Conservation (phyloP, 495 filamentous ascomycete species). For the Neurospora sp. region DNA sequence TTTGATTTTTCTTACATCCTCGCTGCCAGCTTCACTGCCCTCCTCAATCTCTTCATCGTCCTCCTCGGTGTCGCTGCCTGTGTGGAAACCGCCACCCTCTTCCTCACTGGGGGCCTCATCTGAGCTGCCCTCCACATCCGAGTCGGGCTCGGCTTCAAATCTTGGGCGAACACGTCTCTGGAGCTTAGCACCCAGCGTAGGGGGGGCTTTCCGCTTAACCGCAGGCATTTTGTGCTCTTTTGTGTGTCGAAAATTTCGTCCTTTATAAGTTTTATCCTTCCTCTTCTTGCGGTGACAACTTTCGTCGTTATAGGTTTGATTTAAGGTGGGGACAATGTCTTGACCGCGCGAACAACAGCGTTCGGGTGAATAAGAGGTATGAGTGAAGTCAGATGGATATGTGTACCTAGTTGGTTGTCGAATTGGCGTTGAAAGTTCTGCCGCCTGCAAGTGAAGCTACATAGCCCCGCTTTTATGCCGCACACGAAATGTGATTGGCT, state of each 20-base stretch:
- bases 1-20: conserved; percentile 6
- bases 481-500: not conserved
- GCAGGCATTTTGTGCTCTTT: conserved; percentile 14
- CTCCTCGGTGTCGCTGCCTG: conserved; percentile 19
- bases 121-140: conserved; percentile 25
- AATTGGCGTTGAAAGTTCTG: not conserved
- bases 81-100: conserved; percentile 15
- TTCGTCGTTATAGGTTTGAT: not conserved
- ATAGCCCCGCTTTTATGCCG: not conserved
- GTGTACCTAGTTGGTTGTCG: not conserved
- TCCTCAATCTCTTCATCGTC: conserved; percentile 16
- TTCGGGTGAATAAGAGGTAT: not conserved
- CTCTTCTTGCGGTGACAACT: not conserved
- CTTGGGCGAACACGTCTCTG: conserved; percentile 51
- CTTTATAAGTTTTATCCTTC: not conserved
- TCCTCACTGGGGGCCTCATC: conserved; percentile 27
- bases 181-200: conserved; percentile 22
- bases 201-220: conserved; percentile 20
- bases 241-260: not conserved
- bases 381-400: not conserved
- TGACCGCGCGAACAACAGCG: not conserved
- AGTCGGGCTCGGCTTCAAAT: conserved; percentile 45
- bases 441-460: not conserved
- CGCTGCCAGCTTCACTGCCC: conserved; percentile 21
- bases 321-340: not conserved